Base-by-base conservation (phyloP, 305 asterid species). In the Solanum chacoense region DNA sequence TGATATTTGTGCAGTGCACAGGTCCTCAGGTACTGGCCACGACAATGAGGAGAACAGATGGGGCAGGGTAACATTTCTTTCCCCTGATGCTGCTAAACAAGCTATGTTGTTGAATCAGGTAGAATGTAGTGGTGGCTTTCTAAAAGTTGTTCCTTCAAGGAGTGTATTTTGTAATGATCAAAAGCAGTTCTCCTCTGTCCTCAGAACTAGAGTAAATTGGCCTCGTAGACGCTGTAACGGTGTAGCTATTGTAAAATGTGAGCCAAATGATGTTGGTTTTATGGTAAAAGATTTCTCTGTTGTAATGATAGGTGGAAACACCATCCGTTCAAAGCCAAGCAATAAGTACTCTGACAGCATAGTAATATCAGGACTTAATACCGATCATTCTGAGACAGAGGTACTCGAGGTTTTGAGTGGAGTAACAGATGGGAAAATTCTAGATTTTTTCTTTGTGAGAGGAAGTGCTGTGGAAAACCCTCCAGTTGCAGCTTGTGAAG, bases 181-280 rank as follows among this genome's bases (percentile, higher is more conserved):
- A 89, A 95, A 91, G 87, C 84, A 92, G 91, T 89, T 79, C 72
- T 91, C 95, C n/a, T 91, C 88, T 89, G 90, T 93, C 80, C 90
- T 97, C 87, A 94, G 89, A 91, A 96, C 99, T 85, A 95, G 91
- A 92, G 91, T 97, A 87, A 87, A 20, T 37, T 97, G 99, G 99
- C 99, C 99, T 88, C 98, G 98, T 86, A 93, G 96, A 90, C 63
- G 28, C 90, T 95, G 99, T 93, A 96, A 89, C 88, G 99, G 99
- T 88, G n/a, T 91, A 40, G 99, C 94, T 26, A 87, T 95, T 85
- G 91, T 93, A 91, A 96, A 91, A 90, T 97, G 99, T 86, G 86
- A 92, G 69, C 93, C 92, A 34, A 87, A 59, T 88, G 99, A 96
- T 90, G 95, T 94, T 88, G 86, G 76, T 74, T 86, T 42, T 37